These are phyloP conservation scores for Echites panduratus DNA, from an alignment of 257 asterid species.

Conservation along the genomic window DNA sequence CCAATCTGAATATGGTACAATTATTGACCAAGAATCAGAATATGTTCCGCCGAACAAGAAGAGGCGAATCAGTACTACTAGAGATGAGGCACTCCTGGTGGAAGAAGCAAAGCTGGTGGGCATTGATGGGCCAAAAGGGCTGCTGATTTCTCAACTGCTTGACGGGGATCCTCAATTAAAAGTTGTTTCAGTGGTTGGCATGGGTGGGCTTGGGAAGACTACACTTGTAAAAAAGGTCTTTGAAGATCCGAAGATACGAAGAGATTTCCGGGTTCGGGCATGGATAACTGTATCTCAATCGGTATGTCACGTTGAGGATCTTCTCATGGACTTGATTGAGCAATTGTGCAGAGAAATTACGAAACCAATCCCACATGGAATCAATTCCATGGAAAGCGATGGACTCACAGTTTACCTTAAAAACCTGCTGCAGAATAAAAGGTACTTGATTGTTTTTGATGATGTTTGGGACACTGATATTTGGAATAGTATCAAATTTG, in stretches of 20 bases:
- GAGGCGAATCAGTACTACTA: neutral
- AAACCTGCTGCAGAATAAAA: constrained; percentile 5
- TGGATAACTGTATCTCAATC: constrained; percentile 17
- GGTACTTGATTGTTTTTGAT: constrained; percentile 22
- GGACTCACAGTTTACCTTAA: constrained; percentile 7
- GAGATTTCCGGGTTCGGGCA: constrained; percentile 11
- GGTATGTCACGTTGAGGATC: constrained; percentile 2
- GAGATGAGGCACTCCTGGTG: constrained; percentile 13
- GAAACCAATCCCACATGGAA: neutral
- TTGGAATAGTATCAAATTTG: constrained; percentile 19
- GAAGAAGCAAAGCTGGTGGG: constrained; percentile 25
- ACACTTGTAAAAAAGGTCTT: constrained; percentile 21
- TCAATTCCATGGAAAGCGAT: constrained; percentile 5
- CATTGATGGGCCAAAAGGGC: constrained; percentile 14
- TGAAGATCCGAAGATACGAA: constrained; percentile 17
- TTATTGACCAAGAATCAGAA: neutral
- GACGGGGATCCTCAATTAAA: constrained; percentile 3
- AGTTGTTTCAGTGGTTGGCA: constrained; percentile 24
- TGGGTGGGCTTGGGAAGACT: constrained; percentile 28
- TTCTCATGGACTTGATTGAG: constrained; percentile 11
- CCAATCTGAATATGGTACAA: constrained; percentile 6
- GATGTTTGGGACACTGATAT: constrained; percentile 15
- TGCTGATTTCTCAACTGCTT: constrained; percentile 16
- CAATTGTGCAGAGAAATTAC: constrained; percentile 5
- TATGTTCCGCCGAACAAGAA: neutral